Conservation (phyloP, 2,329 filamentous ascomycete species). For the Ophiostoma angusticollis region DNA sequence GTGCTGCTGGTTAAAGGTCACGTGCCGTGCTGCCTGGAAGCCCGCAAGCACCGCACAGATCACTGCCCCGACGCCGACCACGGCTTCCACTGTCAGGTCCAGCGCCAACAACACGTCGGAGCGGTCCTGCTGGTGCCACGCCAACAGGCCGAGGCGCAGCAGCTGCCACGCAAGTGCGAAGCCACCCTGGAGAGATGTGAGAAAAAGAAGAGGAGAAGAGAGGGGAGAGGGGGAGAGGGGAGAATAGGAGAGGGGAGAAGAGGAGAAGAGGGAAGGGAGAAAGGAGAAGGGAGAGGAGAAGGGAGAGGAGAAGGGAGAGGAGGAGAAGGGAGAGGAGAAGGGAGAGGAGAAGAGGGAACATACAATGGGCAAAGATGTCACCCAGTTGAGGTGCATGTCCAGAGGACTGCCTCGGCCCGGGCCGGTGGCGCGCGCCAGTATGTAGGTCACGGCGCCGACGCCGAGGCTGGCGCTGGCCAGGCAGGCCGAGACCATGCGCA, state of each 20-base stretch:
- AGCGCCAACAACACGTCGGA: not conserved
- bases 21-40: slow-evolving; percentile 12
- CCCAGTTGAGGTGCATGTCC: slow-evolving; percentile 10
- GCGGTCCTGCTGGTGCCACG: not conserved
- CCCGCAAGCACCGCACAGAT: slow-evolving; percentile 12
- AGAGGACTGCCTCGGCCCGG: slow-evolving; percentile 2
- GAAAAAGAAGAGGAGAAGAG: too few relatives aligned
- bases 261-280: too few relatives aligned
- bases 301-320: too few relatives aligned
- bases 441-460: slow-evolving; percentile 3
- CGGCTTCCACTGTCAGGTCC: slow-evolving; percentile 4
- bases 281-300: too few relatives aligned
- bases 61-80: slow-evolving; percentile 7
- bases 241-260: too few relatives aligned
- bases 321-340: too few relatives aligned
- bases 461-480: slow-evolving; percentile 8
- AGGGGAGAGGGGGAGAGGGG: too few relatives aligned
- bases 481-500: slow-evolving; percentile 7
- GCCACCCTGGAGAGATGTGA: too few relatives aligned
- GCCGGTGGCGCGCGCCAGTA: slow-evolving; percentile 6
- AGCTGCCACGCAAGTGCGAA: slow-evolving; percentile 10
- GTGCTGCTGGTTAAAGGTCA: slow-evolving; percentile 6
- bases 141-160: not conserved
- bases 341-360: too few relatives aligned
- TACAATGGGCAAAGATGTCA: slow-evolving; percentile 9